A percentile compares a stretch with the other conserved stretches of the same genome.
Conservation (phyloP, 179 eudicot species). For the Carnegiea gigantea region DNA sequence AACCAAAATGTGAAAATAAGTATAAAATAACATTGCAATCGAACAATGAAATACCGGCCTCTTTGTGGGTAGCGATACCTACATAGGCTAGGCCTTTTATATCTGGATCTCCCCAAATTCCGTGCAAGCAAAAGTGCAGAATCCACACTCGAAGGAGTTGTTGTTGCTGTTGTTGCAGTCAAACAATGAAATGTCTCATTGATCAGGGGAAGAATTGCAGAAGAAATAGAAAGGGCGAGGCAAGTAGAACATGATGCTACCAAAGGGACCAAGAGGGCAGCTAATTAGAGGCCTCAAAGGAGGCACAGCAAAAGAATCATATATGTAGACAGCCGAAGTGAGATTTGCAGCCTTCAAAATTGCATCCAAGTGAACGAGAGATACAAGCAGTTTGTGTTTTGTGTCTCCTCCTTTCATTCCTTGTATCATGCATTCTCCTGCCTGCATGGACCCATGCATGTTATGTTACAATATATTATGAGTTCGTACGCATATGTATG, state of each 20-base stretch:
- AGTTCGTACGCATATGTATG: too few relatives aligned
- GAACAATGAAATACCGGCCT: not conserved
- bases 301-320: conserved; percentile 21
- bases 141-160: too few relatives aligned
- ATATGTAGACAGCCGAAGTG: conserved; percentile 18
- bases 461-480: too few relatives aligned
- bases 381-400: conserved; percentile 14
- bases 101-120: too few relatives aligned
- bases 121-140: too few relatives aligned
- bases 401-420: conserved; percentile 4
- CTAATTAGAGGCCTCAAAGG: conserved; percentile 28
- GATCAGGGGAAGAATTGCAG: not conserved
- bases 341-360: conserved; percentile 22
- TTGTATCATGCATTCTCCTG: conserved; percentile 13
- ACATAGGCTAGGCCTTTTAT: too few relatives aligned
- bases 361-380: conserved; percentile 23
- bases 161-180: too few relatives aligned
- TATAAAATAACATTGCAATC: too few relatives aligned
- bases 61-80: too few relatives aligned
- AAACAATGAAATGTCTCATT: not conserved
- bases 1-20: too few relatives aligned
- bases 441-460: not conserved
- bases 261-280: conserved; percentile 23
- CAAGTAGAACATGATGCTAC: conserved; percentile 28
- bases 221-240: conserved; percentile 27